Evolutionary conservation across 805 yeast species (phyloP).

Genomic region (Sungouiella blattae): DNA sequence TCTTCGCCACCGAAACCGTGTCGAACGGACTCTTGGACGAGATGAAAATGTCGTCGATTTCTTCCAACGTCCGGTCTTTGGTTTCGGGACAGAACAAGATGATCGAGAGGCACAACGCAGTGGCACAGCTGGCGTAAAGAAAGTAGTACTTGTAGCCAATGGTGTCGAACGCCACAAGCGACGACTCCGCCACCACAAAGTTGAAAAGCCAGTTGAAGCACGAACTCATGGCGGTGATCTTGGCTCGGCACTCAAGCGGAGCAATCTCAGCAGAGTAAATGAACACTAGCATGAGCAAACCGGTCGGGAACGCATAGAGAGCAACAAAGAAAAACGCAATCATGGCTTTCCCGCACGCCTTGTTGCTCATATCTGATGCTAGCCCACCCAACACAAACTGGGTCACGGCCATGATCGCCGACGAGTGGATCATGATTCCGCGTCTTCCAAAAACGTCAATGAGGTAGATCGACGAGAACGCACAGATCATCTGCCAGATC

Average conservation of each 20-base stretch:
- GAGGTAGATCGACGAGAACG: constrained; percentile 60
- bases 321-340: background rate
- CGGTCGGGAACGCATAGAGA: constrained; percentile 47
- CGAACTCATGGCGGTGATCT: constrained; percentile 62
- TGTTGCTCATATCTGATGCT: constrained; percentile 46
- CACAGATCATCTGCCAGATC: constrained; percentile 41
- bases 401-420: constrained; percentile 43
- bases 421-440: constrained; percentile 52
- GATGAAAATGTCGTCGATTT: constrained; percentile 60
- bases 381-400: constrained; percentile 48
- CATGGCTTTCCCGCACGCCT: background rate
- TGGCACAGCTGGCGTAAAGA: constrained; percentile 11
- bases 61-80: constrained; percentile 67
- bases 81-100: constrained; percentile 65
- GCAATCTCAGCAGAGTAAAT: constrained; percentile 65
- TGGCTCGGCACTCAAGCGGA: constrained; percentile 55
- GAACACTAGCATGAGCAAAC: constrained; percentile 56
- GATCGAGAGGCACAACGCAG: constrained; percentile 63
- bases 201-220: constrained; percentile 57
- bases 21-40: background rate
- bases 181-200: constrained; percentile 47
- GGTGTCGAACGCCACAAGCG: background rate
- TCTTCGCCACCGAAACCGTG: background rate
- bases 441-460: constrained; percentile 59
- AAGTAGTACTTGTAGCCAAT: constrained; percentile 47